Evolutionary conservation across 192 early-diverging fungal genomes (phyloP), one percentile per base, ranked within the genome.

Genomic region (Gaertneriomyces semiglobifer): DNA sequence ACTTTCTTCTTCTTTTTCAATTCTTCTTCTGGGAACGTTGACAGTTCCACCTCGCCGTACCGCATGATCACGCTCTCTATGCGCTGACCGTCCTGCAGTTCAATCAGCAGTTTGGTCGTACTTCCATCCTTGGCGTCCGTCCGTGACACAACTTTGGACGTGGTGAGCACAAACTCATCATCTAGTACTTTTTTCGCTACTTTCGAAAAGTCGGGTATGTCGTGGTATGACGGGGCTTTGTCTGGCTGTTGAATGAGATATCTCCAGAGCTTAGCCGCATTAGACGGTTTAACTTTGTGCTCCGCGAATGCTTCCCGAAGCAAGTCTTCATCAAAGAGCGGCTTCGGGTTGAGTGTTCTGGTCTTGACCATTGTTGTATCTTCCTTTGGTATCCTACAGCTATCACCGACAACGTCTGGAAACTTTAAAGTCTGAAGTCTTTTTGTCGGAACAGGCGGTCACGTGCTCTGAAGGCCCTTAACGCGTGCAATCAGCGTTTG

Each of bases 61-160:
- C 79, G 72, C 81, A 85, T 85, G 59, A 83, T 80, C 4, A 85
- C 83, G 33, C 73, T 70, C 65, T 85, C 83, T 18, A 85, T 76
- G 51, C 69, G 19, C 56, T 79, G 78, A 3, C 83, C 83, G 58
- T 85, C 83, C 68, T 85, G 83, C 60, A 85, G 70, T 68, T 83
- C 79, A 5, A 85, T 62, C 42, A 85, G 68, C 54, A 85, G 67
- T 55, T 85, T 85, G 7, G 83, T 81, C 14, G 83, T 85, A 42
- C 74, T 74, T 25, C 71, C 71, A 62, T 85, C 83, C 46, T 70
- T 63, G 4, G 78, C 77, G 58, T 80, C 74, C 2, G 69, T 75
- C 2, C 76, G 71, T 11, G 60, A 42, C n/a, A 77, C 61, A 19
- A 85, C 72, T 43, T 65, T 74, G 4, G 75, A 77, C 5, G 83